A percentile compares a stretch with the other conserved stretches of the same genome.
These are phyloP conservation scores for Symbiotaphrina buchneri DNA, from an alignment of 495 filamentous ascomycete species.

Conservation along the genomic window DNA sequence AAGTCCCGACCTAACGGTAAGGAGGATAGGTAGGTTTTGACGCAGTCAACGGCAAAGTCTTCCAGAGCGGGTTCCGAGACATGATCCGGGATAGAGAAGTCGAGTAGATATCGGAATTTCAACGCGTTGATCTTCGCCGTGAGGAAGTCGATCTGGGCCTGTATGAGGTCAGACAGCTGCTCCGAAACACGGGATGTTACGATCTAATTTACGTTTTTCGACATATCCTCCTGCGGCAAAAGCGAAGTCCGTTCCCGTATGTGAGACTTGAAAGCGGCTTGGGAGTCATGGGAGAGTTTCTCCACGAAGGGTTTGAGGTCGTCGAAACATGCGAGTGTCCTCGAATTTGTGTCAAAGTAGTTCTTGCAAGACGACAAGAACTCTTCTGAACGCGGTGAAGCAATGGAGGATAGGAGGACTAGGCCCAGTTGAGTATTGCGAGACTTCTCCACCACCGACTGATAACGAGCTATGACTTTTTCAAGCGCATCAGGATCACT, in stretches of 20 bases:
- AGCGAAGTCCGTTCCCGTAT: slow-evolving; percentile 2
- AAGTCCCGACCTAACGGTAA: slow-evolving; percentile 10
- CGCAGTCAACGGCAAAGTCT: slow-evolving; percentile 21
- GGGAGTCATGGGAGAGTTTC: slow-evolving; percentile 13
- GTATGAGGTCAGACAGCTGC: slow-evolving; percentile 5
- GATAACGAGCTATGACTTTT: too few species aligned
- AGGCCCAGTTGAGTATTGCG: too few species aligned
- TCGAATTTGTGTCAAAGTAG: slow-evolving; percentile 25
- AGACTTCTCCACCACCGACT: too few species aligned
- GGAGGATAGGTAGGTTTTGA: slow-evolving; percentile 20
- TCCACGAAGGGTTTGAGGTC: slow-evolving; percentile 25
- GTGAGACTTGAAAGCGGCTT: slow-evolving; percentile 19
- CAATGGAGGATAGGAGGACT: too few species aligned
- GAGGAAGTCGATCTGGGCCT: slow-evolving; percentile 8
- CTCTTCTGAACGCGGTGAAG: slow-evolving; percentile 5
- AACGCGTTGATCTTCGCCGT: slow-evolving; percentile 27
- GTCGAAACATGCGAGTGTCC: slow-evolving; percentile 28
- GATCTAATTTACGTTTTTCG: not conserved
- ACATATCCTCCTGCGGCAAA: not conserved
- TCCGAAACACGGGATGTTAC: too few species aligned
- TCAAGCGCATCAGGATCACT: too few species aligned
- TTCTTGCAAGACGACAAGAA: slow-evolving; percentile 19
- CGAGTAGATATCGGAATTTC: slow-evolving; percentile 32
- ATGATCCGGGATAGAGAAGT: slow-evolving; percentile 15
- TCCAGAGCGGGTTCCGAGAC: slow-evolving; percentile 11